Percentiles rank a stretch among this genome's conserved stretches.
Conservation (phyloP, 495 filamentous ascomycete genomes). For the Usnea hakonensis region DNA sequence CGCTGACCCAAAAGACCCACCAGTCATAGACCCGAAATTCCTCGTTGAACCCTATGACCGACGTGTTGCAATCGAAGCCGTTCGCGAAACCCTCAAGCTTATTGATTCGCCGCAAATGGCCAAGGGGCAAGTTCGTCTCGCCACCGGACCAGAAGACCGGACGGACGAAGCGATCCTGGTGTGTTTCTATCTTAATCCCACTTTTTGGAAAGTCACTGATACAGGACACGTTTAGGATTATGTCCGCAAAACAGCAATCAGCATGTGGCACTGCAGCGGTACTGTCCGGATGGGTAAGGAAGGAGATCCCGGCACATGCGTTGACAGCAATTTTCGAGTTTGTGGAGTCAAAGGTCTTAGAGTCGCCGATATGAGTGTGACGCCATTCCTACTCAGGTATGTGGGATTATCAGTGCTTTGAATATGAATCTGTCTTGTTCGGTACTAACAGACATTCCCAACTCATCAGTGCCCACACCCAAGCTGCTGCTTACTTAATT, state of each 20-base stretch:
- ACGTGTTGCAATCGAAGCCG: constrained; percentile 45
- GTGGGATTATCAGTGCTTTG: background rate
- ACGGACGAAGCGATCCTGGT: constrained; percentile 49
- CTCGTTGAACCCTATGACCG: constrained; percentile 45
- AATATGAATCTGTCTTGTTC: constrained; percentile 39
- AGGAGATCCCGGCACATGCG: constrained; percentile 48
- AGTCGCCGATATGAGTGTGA: constrained; percentile 56
- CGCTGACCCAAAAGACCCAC: constrained; percentile 44
- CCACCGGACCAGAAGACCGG: constrained; percentile 40
- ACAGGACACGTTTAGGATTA: constrained; percentile 43
- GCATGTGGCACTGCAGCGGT: constrained; percentile 74
- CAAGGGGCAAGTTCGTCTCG: constrained; percentile 36
- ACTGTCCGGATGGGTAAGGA: constrained; percentile 81
- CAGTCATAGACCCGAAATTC: constrained; percentile 50
- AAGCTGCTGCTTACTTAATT: constrained; percentile 39
- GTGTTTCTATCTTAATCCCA: constrained; percentile 28
- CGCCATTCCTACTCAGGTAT: constrained; percentile 26
- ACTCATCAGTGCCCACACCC: constrained; percentile 39
- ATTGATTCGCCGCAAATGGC: constrained; percentile 37
- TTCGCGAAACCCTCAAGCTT: constrained; percentile 40
- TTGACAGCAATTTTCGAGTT: constrained; percentile 47
- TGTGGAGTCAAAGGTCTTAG: constrained; percentile 48
- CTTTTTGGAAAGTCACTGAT: background rate
- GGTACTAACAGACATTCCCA: constrained; percentile 47
- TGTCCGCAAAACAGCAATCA: constrained; percentile 63